These are phyloP conservation scores for Neoboletus brunneissimus DNA, from an alignment of 768 basidiomycete species.

Conservation along the genomic window DNA sequence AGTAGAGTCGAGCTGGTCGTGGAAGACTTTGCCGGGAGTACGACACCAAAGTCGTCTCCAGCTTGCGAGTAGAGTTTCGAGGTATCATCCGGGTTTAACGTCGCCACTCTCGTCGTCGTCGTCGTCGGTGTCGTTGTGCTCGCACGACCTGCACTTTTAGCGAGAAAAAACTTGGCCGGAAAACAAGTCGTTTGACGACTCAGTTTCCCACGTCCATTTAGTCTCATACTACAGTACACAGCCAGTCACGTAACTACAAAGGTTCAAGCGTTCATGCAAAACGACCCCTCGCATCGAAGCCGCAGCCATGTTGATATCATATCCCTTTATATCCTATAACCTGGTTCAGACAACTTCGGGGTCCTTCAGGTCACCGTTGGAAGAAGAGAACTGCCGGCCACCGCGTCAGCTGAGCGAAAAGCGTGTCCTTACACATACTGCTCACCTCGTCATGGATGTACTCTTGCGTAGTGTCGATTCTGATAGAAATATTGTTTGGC, in stretches of 20 bases:
- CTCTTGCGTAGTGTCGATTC: no score
- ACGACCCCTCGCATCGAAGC: neutral
- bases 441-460: no score
- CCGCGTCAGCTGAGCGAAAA: no score
- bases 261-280: neutral
- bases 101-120: constrained; percentile 10
- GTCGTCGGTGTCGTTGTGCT: constrained; percentile 11
- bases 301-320: no score
- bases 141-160: constrained; percentile 13
- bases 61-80: constrained; percentile 25
- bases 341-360: no score
- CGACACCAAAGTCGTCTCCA: constrained; percentile 48
- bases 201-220: neutral
- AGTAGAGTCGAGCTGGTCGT: constrained; percentile 68
- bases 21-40: constrained; percentile 65
- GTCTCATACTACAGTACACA: neutral
- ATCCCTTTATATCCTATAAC: no score
- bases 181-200: neutral
- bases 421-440: no score
- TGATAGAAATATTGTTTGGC: no score
- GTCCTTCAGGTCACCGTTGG: no score
- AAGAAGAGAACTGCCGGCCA: no score
- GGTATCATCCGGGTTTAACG: constrained; percentile 26
- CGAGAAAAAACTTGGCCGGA: constrained; percentile 1
- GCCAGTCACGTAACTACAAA: no score